Percentiles rank a stretch among this genome's conserved stretches.
Conservation (phyloP, 768 basidiomycete species). For the Kwoniella pini region DNA sequence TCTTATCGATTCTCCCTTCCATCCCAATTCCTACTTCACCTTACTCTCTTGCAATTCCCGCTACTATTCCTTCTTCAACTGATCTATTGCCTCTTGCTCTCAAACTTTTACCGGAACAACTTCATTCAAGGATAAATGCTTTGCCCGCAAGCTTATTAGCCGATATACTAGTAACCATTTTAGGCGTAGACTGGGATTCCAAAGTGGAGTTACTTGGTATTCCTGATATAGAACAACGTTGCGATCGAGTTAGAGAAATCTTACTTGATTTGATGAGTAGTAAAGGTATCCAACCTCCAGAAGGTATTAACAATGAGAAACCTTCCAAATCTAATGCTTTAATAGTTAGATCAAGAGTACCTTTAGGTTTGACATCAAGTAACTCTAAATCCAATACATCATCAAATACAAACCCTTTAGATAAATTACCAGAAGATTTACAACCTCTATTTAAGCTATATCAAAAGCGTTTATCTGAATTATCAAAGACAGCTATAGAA, state of each 20-base stretch:
- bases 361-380: neutral
- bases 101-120: slow-evolving; percentile 28
- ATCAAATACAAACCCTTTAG: neutral
- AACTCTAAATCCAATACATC: neutral
- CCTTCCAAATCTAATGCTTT: slow-evolving; percentile 2
- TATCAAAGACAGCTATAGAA: slow-evolving; percentile 30
- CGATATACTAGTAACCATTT: slow-evolving; percentile 43
- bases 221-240: slow-evolving; percentile 31
- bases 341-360: slow-evolving; percentile 8
- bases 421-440: slow-evolving; percentile 50
- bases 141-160: slow-evolving; percentile 34
- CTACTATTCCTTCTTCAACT: slow-evolving; percentile 26
- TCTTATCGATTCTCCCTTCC: slow-evolving; percentile 36
- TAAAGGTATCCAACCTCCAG: slow-evolving; percentile 14
- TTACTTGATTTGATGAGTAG: slow-evolving; percentile 17
- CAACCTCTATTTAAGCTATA: slow-evolving; percentile 37
- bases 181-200: slow-evolving; percentile 37
- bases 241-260: slow-evolving; percentile 29
- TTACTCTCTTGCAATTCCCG: slow-evolving; percentile 66
- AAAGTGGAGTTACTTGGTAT: slow-evolving; percentile 43
- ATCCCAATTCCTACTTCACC: slow-evolving; percentile 67
- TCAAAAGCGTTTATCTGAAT: slow-evolving; percentile 18
- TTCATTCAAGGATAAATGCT: slow-evolving; percentile 27
- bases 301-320: neutral
- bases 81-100: slow-evolving; percentile 26